phyloP scores from a whole-genome alignment of 345 rosid genomes.

The Brassica cretica region DNA sequence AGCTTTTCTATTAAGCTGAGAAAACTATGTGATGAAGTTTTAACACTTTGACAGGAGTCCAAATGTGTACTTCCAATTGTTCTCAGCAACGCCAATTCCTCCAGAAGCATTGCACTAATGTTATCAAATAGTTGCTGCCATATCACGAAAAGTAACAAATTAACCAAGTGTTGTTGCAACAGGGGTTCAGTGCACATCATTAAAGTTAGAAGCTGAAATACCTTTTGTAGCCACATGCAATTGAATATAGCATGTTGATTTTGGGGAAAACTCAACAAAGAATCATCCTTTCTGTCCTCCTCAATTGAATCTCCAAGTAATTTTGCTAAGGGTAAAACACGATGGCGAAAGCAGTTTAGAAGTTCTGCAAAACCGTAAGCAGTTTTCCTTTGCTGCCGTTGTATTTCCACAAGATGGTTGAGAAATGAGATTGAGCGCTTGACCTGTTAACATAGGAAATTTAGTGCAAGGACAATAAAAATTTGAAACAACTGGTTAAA shows the following conservation, averaged over 20 bases:
- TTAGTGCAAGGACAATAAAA: conserved; percentile 21
- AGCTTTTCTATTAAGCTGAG: conserved; percentile 55
- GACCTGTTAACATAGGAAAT: conserved; percentile 51
- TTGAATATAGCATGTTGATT: conserved; percentile 53
- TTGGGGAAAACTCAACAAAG: conserved; percentile 47
- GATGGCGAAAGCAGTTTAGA: conserved; percentile 49
- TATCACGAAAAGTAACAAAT: conserved; percentile 25
- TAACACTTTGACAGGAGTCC: conserved; percentile 57
- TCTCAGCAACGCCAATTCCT: conserved; percentile 62
- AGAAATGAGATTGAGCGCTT: conserved; percentile 69
- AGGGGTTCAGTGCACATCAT: conserved; percentile 17
- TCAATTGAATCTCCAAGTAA: conserved; percentile 41
- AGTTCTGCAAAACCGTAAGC: conserved; percentile 58
- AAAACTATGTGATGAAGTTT: conserved; percentile 48
- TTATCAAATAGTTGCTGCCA: conserved; percentile 80
- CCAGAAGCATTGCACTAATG: conserved; percentile 51
- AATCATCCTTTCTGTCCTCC: conserved; percentile 26
- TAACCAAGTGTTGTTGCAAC: conserved; percentile 23
- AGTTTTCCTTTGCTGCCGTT: conserved; percentile 68
- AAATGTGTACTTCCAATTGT: conserved; percentile 57
- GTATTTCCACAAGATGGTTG: conserved; percentile 73
- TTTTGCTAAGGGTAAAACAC: conserved; percentile 45
- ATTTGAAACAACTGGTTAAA: conserved; percentile 18
- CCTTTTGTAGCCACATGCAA: conserved; percentile 90
- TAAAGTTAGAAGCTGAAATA: conserved; percentile 32